phyloP scores from a whole-genome alignment of 2,329 filamentous ascomycete species.

The Colletotrichum tamarilloi region DNA sequence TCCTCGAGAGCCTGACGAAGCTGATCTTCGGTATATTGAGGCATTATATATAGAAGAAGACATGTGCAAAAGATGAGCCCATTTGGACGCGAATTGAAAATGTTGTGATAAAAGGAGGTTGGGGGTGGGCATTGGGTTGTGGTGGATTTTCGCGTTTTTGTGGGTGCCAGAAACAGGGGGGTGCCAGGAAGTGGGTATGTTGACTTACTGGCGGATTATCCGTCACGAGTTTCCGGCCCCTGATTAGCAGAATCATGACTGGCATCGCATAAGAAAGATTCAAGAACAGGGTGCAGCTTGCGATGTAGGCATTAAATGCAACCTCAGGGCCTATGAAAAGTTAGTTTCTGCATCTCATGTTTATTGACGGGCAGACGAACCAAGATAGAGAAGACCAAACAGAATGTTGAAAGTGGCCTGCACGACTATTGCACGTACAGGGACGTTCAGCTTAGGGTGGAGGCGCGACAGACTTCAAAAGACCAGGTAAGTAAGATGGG shows the following conservation, averaged over 20 bases:
- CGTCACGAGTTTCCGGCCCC: constrained; percentile 46
- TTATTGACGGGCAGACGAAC: constrained; percentile 21
- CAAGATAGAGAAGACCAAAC: constrained; percentile 59
- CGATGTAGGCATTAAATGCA: constrained; percentile 58
- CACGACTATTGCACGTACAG: constrained; percentile 52
- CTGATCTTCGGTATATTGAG: no score
- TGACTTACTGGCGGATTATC: constrained; percentile 3
- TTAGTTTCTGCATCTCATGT: neutral
- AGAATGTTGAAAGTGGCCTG: constrained; percentile 55
- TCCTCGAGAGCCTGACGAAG: no score
- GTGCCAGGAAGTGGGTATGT: no score
- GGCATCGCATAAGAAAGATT: constrained; percentile 59
- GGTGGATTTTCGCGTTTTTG: no score
- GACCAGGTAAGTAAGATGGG: neutral
- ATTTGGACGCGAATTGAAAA: no score
- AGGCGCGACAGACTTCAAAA: constrained; percentile 41
- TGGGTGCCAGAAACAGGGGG: no score
- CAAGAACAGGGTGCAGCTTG: constrained; percentile 57
- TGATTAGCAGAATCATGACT: constrained; percentile 49
- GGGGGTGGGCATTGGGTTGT: no score
- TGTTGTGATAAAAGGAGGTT: no score
- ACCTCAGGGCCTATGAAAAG: constrained; percentile 46
- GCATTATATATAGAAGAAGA: no score
- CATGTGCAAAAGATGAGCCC: no score
- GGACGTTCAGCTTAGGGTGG: constrained; percentile 52